A percentile compares a stretch with the other conserved stretches of the same genome.
Evolutionary conservation across 441 rosid genomes (phyloP).

Genomic region (Lepidium campestre): DNA sequence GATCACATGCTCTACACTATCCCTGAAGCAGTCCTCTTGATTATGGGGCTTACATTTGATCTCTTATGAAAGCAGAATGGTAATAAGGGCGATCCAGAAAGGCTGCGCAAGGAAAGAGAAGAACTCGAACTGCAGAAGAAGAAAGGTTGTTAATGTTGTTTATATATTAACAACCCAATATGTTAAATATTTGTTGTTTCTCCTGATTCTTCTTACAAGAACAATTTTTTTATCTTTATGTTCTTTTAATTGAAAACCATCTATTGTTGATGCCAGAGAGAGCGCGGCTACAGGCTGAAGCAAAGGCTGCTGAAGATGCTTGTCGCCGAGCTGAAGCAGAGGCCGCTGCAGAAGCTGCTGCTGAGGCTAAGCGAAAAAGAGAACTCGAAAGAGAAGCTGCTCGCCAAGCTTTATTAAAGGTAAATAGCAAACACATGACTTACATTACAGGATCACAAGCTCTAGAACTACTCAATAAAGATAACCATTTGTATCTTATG

Average conservation of each 20-base stretch:
- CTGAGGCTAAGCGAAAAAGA: slow-evolving; percentile 55
- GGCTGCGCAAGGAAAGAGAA: slow-evolving; percentile 55
- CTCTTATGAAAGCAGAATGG: slow-evolving; percentile 37
- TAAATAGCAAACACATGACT: slow-evolving; percentile 17
- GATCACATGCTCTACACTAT: neutral
- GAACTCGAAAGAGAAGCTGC: slow-evolving; percentile 74
- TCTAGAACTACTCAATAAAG: neutral
- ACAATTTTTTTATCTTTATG: neutral
- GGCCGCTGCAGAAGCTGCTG: slow-evolving; percentile 68
- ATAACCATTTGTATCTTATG: neutral
- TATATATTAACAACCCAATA: neutral
- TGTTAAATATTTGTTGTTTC: neutral
- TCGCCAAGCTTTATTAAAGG: slow-evolving; percentile 61
- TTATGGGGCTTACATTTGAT: neutral
- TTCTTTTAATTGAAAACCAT: neutral
- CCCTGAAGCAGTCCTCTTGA: neutral
- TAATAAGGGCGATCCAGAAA: slow-evolving; percentile 52
- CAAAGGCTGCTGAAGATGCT: slow-evolving; percentile 67
- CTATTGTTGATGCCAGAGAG: slow-evolving; percentile 35
- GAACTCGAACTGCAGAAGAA: slow-evolving; percentile 56
- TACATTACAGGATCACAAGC: neutral
- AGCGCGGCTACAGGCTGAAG: slow-evolving; percentile 64
- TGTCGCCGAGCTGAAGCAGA: slow-evolving; percentile 60
- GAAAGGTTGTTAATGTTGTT: slow-evolving; percentile 55
- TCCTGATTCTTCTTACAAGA: neutral